Evolutionary conservation across 2,329 filamentous ascomycete species (phyloP).

Genomic region (Neonectria hederae): DNA sequence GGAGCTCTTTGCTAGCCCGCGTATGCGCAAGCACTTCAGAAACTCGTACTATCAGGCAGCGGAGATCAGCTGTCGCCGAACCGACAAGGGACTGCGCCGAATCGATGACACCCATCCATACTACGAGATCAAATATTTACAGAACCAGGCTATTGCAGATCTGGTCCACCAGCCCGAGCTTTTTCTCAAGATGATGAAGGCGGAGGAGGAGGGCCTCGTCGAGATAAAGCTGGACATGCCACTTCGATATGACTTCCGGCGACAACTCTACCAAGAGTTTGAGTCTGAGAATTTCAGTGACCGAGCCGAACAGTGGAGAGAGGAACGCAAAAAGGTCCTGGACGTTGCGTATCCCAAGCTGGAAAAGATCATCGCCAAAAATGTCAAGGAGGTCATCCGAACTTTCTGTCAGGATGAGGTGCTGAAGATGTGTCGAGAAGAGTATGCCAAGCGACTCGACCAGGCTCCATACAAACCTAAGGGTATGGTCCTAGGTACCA

Average conservation of each 20-base stretch:
- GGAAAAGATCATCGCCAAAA: slow-evolving; percentile 84
- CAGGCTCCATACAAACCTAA: slow-evolving; percentile 97
- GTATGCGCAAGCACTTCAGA: slow-evolving; percentile 88
- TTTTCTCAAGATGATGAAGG: slow-evolving; percentile 96
- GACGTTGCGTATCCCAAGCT: slow-evolving; percentile 84
- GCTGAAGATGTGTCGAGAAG: slow-evolving; percentile 86
- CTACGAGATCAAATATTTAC: slow-evolving; percentile 97
- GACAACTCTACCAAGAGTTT: slow-evolving; percentile 82
- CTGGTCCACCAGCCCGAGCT: slow-evolving; percentile 86
- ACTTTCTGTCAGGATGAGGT: slow-evolving; percentile 95
- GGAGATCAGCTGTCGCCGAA: slow-evolving; percentile 86
- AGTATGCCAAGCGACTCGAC: slow-evolving; percentile 89
- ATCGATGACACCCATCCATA: slow-evolving; percentile 97
- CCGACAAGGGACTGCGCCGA: slow-evolving; percentile 90
- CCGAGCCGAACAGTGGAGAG: slow-evolving; percentile 93
- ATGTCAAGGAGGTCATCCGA: slow-evolving; percentile 92
- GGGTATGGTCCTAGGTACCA: slow-evolving; percentile 87
- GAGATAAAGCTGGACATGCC: slow-evolving; percentile 84
- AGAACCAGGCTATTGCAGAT: slow-evolving; percentile 85
- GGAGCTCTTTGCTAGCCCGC: slow-evolving; percentile 86
- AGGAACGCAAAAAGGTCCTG: slow-evolving; percentile 84
- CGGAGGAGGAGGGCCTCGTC: slow-evolving; percentile 91
- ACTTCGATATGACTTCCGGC: slow-evolving; percentile 78
- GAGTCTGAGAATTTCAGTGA: slow-evolving; percentile 96
- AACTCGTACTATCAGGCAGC: slow-evolving; percentile 85